Evolutionary conservation across 352 stramenopile genomes (phyloP).

Genomic region (Thalassiosira exigua): DNA sequence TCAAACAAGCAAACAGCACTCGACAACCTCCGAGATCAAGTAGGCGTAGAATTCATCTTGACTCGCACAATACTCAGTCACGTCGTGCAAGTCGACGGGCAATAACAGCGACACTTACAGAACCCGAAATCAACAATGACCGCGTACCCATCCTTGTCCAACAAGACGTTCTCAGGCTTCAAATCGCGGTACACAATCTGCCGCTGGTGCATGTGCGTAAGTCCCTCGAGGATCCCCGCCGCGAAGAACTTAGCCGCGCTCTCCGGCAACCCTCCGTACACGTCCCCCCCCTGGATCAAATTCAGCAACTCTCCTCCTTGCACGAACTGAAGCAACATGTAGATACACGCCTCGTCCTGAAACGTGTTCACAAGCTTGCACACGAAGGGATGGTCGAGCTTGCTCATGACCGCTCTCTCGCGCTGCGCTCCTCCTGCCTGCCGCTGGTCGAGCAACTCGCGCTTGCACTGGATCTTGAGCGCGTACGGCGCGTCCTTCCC

Average conservation of each 20-base stretch:
- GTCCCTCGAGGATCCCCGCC: slow-evolving; percentile 71
- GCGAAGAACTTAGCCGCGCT: slow-evolving; percentile 81
- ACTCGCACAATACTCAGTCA: too few relatives aligned
- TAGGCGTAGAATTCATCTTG: too few relatives aligned
- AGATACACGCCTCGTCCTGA: slow-evolving; percentile 90
- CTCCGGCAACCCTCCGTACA: slow-evolving; percentile 60
- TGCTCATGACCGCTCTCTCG: slow-evolving; percentile 92
- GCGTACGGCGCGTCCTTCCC: slow-evolving; percentile 81
- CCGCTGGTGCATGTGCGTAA: slow-evolving; percentile 61
- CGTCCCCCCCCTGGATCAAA: slow-evolving; percentile 1
- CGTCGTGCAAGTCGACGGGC: neutral
- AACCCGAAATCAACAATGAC: slow-evolving; percentile 99
- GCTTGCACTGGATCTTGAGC: slow-evolving; percentile 97
- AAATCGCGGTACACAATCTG: slow-evolving; percentile 84
- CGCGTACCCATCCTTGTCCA: slow-evolving; percentile 93
- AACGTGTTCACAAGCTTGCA: slow-evolving; percentile 91
- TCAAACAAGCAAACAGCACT: neutral
- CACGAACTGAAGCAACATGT: slow-evolving; percentile 93
- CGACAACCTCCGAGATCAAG: too few relatives aligned
- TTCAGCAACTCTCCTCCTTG: slow-evolving; percentile 90
- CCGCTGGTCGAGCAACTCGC: slow-evolving; percentile 91
- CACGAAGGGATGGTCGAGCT: slow-evolving; percentile 92
- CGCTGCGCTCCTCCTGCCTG: slow-evolving; percentile 93
- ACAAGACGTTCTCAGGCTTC: slow-evolving; percentile 91
- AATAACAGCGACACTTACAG: slow-evolving; percentile 39